Conservation (phyloP, 148 eudicot genomes). For the Vaccinium vitisidaea region DNA sequence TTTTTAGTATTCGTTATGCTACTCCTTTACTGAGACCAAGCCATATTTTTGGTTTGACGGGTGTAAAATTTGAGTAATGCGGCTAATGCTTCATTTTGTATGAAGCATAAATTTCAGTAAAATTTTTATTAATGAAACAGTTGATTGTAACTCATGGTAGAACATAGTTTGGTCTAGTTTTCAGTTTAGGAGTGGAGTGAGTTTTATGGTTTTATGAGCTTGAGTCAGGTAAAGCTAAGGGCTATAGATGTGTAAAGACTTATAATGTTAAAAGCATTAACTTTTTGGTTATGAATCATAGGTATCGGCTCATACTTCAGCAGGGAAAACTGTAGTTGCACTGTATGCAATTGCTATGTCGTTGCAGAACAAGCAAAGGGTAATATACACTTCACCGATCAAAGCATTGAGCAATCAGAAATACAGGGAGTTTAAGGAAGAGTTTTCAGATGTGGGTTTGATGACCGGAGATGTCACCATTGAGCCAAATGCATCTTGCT, state of each 20-base stretch:
- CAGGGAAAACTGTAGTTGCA: constrained; percentile 98
- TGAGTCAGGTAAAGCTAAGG: background rate
- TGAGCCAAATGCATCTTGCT: constrained; percentile 97
- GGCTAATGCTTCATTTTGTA: background rate
- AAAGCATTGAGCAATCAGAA: constrained; percentile 99
- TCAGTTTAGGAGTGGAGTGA: background rate
- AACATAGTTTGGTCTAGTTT: background rate
- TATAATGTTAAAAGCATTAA: background rate
- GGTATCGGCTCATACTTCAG: constrained; percentile 99
- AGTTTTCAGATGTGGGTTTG: constrained; percentile 96
- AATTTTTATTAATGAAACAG: background rate
- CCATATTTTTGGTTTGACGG: background rate
- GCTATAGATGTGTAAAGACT: background rate
- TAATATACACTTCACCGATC: constrained; percentile 93
- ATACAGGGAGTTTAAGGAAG: constrained; percentile 97
- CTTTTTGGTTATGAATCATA: constrained; percentile 24
- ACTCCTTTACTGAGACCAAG: background rate
- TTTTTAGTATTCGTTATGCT: background rate
- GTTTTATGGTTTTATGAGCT: background rate
- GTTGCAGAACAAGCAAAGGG: constrained; percentile 83
- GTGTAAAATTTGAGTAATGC: background rate
- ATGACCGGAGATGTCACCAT: constrained; percentile 99
- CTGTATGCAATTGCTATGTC: constrained; percentile 96
- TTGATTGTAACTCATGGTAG: no score
- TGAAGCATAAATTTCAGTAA: background rate